phyloP scores from a whole-genome alignment of 2,329 filamentous ascomycete species.

The Fusarium sp. region DNA sequence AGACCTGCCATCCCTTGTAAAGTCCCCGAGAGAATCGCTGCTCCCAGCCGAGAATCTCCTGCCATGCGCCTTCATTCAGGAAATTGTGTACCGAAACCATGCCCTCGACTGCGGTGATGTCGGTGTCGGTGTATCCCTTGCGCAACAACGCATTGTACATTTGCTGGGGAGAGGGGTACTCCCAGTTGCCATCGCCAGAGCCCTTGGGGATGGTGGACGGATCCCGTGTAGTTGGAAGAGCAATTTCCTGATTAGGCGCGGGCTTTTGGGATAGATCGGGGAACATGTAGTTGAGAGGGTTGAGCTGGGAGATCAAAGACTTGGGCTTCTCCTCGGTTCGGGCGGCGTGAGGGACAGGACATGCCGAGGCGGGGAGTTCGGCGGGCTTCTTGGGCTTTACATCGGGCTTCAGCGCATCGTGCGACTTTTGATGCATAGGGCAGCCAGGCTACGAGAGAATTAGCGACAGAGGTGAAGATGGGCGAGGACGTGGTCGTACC shows the following conservation, averaged over 20 bases:
- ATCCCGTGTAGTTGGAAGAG: slow-evolving; percentile 83
- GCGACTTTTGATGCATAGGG: slow-evolving; percentile 65
- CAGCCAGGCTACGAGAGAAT: slow-evolving; percentile 57
- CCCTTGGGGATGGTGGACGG: slow-evolving; percentile 90
- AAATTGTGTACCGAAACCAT: slow-evolving; percentile 99
- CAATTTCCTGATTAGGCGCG: slow-evolving; percentile 74
- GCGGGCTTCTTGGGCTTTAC: slow-evolving; percentile 39
- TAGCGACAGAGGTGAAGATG: slow-evolving; percentile 21
- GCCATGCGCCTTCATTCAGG: slow-evolving; percentile 96
- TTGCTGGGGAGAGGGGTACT: slow-evolving; percentile 97
- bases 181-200: slow-evolving; percentile 83
- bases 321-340: slow-evolving; percentile 49
- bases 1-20: slow-evolving; percentile 75
- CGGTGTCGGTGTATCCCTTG: slow-evolving; percentile 95
- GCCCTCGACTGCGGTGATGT: slow-evolving; percentile 88
- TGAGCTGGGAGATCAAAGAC: slow-evolving; percentile 65
- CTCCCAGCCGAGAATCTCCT: slow-evolving; percentile 95
- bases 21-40: slow-evolving; percentile 81
- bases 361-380: slow-evolving; percentile 42
- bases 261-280: slow-evolving; percentile 81
- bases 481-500: slow-evolving; percentile 38
- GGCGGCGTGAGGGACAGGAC: slow-evolving; percentile 57
- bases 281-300: slow-evolving; percentile 95
- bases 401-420: slow-evolving; percentile 56
- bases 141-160: slow-evolving; percentile 99